Conservation (phyloP, 176 grass and related monocot species). For the Oryza punctata region DNA sequence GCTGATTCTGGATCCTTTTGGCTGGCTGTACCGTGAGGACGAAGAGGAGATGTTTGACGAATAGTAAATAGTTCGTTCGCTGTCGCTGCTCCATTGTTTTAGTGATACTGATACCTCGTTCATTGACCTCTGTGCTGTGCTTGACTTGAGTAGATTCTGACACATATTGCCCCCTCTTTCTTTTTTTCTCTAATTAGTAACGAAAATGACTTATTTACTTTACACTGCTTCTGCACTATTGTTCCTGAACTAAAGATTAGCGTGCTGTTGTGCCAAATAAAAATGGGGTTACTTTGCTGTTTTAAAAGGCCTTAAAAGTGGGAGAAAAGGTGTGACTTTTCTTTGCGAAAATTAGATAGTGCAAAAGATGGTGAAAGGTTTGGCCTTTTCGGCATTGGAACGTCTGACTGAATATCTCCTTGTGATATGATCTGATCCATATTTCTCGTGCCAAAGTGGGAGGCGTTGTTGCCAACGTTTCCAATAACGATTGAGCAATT, state of each 20-base stretch:
- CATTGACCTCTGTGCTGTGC: slow-evolving; percentile 24
- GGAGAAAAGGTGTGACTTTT: slow-evolving; percentile 4
- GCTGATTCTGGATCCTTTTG: background rate
- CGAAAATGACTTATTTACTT: background rate
- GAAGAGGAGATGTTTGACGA: background rate
- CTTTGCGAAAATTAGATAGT: slow-evolving; percentile 5
- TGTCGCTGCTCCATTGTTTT: background rate
- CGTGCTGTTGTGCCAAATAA: too few species aligned
- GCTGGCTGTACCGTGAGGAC: background rate
- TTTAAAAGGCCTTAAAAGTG: slow-evolving; percentile 14
- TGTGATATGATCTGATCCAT: slow-evolving; percentile 27
- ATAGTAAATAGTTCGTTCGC: background rate
- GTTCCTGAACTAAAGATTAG: too few species aligned
- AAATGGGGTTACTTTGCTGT: background rate
- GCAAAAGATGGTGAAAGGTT: slow-evolving; percentile 19
- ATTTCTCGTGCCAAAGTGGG: slow-evolving; percentile 1
- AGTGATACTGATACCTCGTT: slow-evolving; percentile 3
- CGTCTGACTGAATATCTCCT: slow-evolving; percentile 27
- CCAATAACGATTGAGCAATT: background rate
- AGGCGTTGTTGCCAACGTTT: slow-evolving; percentile 16
- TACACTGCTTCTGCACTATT: background rate
- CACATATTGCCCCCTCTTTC: background rate
- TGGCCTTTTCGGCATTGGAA: slow-evolving; percentile 14
- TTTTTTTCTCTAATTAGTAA: background rate
- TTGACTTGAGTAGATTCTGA: slow-evolving; percentile 30